Evolutionary conservation across 2,329 filamentous ascomycete species (phyloP).

Genomic region (Phaeoacremonium minimum): DNA sequence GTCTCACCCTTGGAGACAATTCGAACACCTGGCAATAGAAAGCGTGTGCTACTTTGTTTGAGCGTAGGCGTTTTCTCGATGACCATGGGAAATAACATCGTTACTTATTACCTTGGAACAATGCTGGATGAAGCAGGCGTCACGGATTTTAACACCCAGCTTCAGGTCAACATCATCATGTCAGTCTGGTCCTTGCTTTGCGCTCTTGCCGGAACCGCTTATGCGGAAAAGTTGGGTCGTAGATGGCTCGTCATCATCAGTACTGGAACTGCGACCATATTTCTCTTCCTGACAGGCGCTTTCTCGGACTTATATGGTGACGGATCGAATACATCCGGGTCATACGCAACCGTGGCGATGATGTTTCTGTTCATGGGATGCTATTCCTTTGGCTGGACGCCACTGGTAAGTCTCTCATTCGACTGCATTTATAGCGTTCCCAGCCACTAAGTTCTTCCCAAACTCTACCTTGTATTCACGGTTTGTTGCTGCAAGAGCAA

Average conservation of each 20-base stretch:
- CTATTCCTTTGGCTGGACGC: no score
- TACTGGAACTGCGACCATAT: conserved; percentile 13
- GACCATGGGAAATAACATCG: conserved; percentile 23
- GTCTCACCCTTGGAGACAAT: conserved; percentile 24
- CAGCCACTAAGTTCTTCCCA: no score
- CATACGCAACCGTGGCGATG: no score
- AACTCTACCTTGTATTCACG: no score
- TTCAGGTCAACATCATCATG: conserved; percentile 26
- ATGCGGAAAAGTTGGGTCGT: conserved; percentile 26
- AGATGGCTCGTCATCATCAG: conserved; percentile 17
- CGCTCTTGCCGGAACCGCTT: conserved; percentile 24
- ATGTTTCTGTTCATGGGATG: no score
- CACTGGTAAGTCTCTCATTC: no score
- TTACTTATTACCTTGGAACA: conserved; percentile 21
- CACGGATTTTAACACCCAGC: conserved; percentile 18
- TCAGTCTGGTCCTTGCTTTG: conserved; percentile 29
- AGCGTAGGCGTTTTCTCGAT: conserved; percentile 19
- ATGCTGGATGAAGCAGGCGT: conserved; percentile 24
- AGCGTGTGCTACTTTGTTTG: conserved; percentile 16
- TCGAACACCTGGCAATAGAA: conserved; percentile 16
- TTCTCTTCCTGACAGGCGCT: conserved; percentile 35
- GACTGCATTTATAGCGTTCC: no score
- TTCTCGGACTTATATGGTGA: no score
- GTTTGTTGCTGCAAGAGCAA: no score
- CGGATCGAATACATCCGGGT: no score